phyloP scores from a whole-genome alignment of 768 basidiomycete species.

The Termitomyces bulborhizus region DNA sequence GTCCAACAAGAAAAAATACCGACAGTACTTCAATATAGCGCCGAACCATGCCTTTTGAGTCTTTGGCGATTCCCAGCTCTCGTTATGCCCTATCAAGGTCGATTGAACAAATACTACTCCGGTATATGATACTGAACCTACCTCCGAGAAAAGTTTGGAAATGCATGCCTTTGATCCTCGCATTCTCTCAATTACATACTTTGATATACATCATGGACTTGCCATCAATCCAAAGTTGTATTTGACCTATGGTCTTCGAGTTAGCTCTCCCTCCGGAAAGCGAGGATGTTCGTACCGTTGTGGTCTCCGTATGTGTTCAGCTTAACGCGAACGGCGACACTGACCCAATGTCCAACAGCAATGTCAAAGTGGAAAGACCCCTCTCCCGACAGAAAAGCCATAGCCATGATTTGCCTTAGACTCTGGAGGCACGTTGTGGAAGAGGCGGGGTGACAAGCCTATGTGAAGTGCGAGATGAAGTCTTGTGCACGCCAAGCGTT shows the following conservation, averaged over 20 bases:
- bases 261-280: not conserved
- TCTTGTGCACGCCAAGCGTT: conserved; percentile 44
- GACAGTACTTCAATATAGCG: conserved; percentile 16
- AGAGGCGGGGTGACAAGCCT: conserved; percentile 23
- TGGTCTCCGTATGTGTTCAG: conserved; percentile 54
- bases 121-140: conserved; percentile 16
- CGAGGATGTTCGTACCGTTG: conserved; percentile 39
- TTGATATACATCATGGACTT: conserved; percentile 42
- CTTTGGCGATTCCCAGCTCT: conserved; percentile 56
- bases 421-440: conserved; percentile 35
- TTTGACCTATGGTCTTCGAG: conserved; percentile 36
- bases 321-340: conserved; percentile 60
- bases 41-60: conserved; percentile 52
- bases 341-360: conserved; percentile 53
- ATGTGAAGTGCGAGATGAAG: conserved; percentile 30
- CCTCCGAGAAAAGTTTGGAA: conserved; percentile 79
- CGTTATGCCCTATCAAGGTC: conserved; percentile 33
- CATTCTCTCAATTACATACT: conserved; percentile 37
- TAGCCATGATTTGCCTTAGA: conserved; percentile 51
- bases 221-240: conserved; percentile 63
- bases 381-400: conserved; percentile 63
- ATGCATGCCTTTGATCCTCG: conserved; percentile 61
- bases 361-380: conserved; percentile 49
- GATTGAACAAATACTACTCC: not conserved
- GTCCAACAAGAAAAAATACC: too few species aligned